Percentiles rank a stretch among this genome's conserved stretches.
Conservation (phyloP, 306 rosid genomes). For the Coriaria nepalensis region DNA sequence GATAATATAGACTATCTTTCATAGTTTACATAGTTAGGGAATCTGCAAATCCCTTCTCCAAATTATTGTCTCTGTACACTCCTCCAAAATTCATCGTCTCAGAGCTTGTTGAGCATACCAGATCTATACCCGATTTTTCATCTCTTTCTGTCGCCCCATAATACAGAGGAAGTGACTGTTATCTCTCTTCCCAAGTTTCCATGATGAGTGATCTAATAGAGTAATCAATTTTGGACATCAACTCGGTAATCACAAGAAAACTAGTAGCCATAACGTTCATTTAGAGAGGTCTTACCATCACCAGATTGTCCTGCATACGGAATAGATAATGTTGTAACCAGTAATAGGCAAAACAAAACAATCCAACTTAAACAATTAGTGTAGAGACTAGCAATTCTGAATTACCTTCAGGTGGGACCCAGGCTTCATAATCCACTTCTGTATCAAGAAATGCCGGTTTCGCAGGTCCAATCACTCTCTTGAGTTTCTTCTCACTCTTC, state of each 20-base stretch:
- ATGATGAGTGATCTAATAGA: not conserved
- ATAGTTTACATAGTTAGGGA: too few relatives aligned
- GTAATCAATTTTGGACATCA: not conserved
- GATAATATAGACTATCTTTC: too few relatives aligned
- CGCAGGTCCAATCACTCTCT: conserved; percentile 76
- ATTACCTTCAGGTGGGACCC: conserved; percentile 91
- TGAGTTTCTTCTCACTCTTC: conserved; percentile 37
- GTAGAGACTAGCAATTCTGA: not conserved
- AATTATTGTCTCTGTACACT: too few relatives aligned
- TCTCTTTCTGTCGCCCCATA: too few relatives aligned
- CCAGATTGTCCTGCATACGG: conserved; percentile 83
- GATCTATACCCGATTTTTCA: too few relatives aligned
- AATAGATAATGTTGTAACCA: not conserved
- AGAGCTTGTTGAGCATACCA: too few relatives aligned
- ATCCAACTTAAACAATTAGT: too few relatives aligned
- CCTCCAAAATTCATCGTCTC: too few relatives aligned
- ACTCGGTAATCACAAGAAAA: not conserved
- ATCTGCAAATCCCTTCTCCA: too few relatives aligned
- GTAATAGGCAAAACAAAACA: not conserved
- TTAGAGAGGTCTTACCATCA: conserved; percentile 77
- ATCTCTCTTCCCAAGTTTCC: not conserved
- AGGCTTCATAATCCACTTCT: conserved; percentile 39
- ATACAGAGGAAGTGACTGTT: too few relatives aligned
- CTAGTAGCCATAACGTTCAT: conserved; percentile 74
- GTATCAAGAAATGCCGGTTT: conserved; percentile 60